Evolutionary conservation across 352 stramenopile genomes (phyloP).

Genomic region (Phytophthora rubi): DNA sequence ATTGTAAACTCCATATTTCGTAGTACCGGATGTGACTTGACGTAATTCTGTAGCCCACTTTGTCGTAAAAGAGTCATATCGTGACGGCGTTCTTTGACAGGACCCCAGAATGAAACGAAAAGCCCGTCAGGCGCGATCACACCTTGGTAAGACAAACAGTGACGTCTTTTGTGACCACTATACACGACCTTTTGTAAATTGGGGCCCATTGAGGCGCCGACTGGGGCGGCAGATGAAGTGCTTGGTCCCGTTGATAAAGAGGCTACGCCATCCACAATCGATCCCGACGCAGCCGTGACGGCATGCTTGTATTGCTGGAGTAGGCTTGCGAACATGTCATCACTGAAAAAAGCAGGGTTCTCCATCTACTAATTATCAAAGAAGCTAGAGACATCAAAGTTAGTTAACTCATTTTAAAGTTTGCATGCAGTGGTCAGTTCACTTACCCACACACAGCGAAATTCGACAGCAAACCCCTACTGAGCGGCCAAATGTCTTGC

Average conservation of each 20-base stretch:
- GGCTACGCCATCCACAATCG: neutral
- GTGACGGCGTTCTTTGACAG: neutral
- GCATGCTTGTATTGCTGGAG: slow-evolving; percentile 4
- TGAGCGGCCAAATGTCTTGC: slow-evolving; percentile 4
- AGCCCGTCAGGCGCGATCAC: neutral
- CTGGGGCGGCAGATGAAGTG: slow-evolving; percentile 14
- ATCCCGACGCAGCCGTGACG: neutral
- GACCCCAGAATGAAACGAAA: slow-evolving; percentile 5
- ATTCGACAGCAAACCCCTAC: slow-evolving; percentile 1
- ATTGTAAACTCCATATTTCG: slow-evolving; percentile 6
- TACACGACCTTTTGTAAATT: slow-evolving; percentile 3
- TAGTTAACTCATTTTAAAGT: too few species aligned
- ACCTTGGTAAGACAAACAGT: slow-evolving; percentile 2
- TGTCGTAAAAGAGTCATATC: neutral
- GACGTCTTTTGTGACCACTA: neutral
- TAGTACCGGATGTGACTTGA: neutral
- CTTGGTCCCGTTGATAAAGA: slow-evolving; percentile 5
- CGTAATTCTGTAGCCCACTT: neutral
- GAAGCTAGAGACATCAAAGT: too few species aligned
- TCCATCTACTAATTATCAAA: too few species aligned
- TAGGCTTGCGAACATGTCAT: neutral
- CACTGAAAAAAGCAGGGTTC: neutral
- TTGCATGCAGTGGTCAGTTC: too few species aligned
- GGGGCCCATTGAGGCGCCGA: neutral
- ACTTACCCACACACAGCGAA: neutral